A percentile compares a stretch with the other conserved stretches of the same genome.
Evolutionary conservation across 2,329 filamentous ascomycete genomes (phyloP).

Genomic region (Aaosphaeria arxii): DNA sequence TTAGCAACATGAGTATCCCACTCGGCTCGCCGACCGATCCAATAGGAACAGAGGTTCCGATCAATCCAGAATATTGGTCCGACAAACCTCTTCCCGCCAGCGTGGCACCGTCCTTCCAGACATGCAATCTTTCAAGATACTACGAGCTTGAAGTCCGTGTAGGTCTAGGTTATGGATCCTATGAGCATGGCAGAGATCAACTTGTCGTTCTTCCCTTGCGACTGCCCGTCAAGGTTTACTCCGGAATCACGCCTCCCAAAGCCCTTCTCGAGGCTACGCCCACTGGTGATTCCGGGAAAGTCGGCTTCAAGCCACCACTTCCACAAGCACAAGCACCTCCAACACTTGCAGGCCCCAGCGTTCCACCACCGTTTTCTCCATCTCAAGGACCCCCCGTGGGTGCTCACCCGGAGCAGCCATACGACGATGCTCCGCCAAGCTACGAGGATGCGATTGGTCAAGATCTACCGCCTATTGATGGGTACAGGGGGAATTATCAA

Average conservation of each 20-base stretch:
- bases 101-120: conserved; percentile 79
- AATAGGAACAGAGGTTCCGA: conserved; percentile 63
- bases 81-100: conserved; percentile 73
- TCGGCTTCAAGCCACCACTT: conserved; percentile 10
- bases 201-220: conserved; percentile 74
- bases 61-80: conserved; percentile 73
- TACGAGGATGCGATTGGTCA: conserved; percentile 92
- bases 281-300: conserved; percentile 16
- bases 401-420: conserved; percentile 39
- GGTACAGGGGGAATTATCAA: conserved; percentile 64
- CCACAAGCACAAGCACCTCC: conserved; percentile 14
- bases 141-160: conserved; percentile 84
- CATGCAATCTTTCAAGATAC: conserved; percentile 78
- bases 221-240: conserved; percentile 78
- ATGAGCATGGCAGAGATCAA: conserved; percentile 59
- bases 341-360: conserved; percentile 19
- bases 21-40: conserved; percentile 59
- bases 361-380: conserved; percentile 16
- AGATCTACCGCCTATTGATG: conserved; percentile 70
- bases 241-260: conserved; percentile 78
- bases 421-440: conserved; percentile 84
- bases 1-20: conserved; percentile 68
- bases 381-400: conserved; percentile 15
- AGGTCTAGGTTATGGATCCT: conserved; percentile 70
- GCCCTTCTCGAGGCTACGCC: conserved; percentile 69